These are phyloP conservation scores for Paracamarosporium sp. DNA, from an alignment of 2,329 filamentous ascomycete species.

Conservation along the genomic window DNA sequence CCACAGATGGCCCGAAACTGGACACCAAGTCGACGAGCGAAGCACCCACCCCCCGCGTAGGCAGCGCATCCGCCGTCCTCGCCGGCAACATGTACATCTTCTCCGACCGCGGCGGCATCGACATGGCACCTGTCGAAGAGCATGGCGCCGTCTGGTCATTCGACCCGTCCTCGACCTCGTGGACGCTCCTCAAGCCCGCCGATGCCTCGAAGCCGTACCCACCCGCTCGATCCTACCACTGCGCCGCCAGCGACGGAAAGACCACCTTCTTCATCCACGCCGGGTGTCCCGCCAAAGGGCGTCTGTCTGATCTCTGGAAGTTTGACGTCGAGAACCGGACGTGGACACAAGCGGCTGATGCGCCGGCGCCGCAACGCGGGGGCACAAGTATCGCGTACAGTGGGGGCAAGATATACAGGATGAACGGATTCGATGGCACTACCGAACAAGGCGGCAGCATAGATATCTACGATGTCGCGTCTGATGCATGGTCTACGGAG, in stretches of 20 bases:
- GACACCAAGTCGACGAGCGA: constrained; percentile 29
- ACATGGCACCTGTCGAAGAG: constrained; percentile 76
- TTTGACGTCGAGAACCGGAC: constrained; percentile 70
- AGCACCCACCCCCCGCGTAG: constrained; percentile 73
- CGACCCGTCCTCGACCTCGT: constrained; percentile 67
- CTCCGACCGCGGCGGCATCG: constrained; percentile 75
- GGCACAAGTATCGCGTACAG: constrained; percentile 72
- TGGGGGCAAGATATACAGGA: constrained; percentile 73
- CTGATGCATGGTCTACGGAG: constrained; percentile 51
- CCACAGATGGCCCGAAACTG: constrained; percentile 52
- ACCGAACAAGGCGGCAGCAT: constrained; percentile 73
- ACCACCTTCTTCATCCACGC: constrained; percentile 79
- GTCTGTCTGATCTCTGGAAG: constrained; percentile 76
- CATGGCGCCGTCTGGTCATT: constrained; percentile 78
- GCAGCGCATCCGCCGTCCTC: constrained; percentile 73
- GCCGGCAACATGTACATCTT: constrained; percentile 78
- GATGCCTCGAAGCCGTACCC: constrained; percentile 59
- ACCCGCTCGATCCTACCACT: constrained; percentile 74
- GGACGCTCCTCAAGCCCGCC: constrained; percentile 69
- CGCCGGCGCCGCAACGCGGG: constrained; percentile 70
- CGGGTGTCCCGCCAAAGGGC: constrained; percentile 70
- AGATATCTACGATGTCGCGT: constrained; percentile 62
- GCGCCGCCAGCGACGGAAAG: constrained; percentile 68
- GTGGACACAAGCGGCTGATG: constrained; percentile 73
- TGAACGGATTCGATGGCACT: constrained; percentile 79